Evolutionary conservation across 352 stramenopile genomes (phyloP).

Genomic region (Phytopythium aichiense): DNA sequence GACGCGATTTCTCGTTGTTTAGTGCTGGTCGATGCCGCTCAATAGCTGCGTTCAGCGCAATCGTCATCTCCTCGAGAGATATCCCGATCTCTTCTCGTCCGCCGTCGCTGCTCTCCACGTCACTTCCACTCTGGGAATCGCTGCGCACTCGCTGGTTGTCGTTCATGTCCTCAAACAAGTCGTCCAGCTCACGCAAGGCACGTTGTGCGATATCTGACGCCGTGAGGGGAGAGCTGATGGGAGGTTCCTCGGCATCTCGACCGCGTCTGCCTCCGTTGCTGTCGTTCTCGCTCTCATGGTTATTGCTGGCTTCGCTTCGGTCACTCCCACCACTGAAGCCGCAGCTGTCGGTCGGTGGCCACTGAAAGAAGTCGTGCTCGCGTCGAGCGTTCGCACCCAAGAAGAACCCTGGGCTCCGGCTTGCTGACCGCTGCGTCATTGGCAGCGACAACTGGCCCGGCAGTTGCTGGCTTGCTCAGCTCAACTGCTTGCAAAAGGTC

Average conservation of each 20-base stretch:
- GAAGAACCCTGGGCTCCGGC: not conserved
- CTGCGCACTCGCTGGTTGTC: not conserved
- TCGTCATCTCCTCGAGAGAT: constrained; percentile 42
- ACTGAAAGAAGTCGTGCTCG: not conserved
- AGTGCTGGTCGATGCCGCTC: constrained; percentile 27
- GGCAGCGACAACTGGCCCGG: not conserved
- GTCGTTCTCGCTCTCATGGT: not conserved
- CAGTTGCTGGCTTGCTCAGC: not conserved
- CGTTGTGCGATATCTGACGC: not conserved
- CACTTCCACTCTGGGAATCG: not conserved
- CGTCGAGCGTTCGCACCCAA: not conserved
- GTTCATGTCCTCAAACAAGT: not conserved
- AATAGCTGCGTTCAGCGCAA: constrained; percentile 58
- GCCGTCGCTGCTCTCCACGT: not conserved
- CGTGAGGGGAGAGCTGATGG: not conserved
- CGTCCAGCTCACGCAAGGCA: not conserved
- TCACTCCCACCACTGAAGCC: not conserved
- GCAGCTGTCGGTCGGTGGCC: not conserved
- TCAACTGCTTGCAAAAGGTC: not conserved
- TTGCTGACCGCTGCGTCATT: not conserved
- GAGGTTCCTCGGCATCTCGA: not conserved
- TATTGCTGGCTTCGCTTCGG: not conserved
- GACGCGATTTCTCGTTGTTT: not conserved
- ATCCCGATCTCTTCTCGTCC: constrained; percentile 15
- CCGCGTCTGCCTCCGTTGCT: not conserved